Evolutionary conservation across 2,329 filamentous ascomycete species (phyloP), one percentile per base, ranked within the genome.

Genomic region (Exophiala sideris): DNA sequence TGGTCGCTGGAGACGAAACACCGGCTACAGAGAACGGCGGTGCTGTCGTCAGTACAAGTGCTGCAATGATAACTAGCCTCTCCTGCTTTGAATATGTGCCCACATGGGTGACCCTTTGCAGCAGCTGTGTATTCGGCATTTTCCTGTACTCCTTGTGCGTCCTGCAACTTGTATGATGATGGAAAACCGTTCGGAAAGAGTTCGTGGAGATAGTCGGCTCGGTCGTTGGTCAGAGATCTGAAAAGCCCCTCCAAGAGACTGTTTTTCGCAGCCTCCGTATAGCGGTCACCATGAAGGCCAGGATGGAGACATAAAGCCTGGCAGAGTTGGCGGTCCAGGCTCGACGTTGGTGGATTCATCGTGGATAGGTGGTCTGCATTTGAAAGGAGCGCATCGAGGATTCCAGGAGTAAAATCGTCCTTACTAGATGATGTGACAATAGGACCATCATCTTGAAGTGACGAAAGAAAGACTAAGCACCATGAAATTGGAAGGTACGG

Each of bases 1-100:
- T 99, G 94, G 67, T 99, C 92, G 36, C 92, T 97, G 21, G 91
- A 85, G 67, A 97, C 90, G 69, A 96, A 99, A 73, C 94, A 99
- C 62, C 87, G 86, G 66, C 89, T 90, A 74, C 94, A 99, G 12
- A 99, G 80, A 46, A 94, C 92, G 71, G 92, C 97, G 0, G 94
- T 97, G 61, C 96, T 92, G 71, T 99, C 95, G 41, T 87, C 85
- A 45, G 90, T 90, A 71, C 94, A 99, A 8, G 92, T 97, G 65
- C 91, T 88, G 78, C 94, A 99, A 65, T 87, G 82, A 70, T 97
- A 99, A 55, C 90, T 92, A 52, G 91, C 91, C 76, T 99, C 94
- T 47, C 92, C 94, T 11, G 83, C 81, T 73, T 92, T 92, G 79
- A 99, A 96, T 59, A 99, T 97, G 75, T 99, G 95, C 3, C 94